phyloP scores from a whole-genome alignment of 495 filamentous ascomycete genomes.

The Aspergillus wentii region DNA sequence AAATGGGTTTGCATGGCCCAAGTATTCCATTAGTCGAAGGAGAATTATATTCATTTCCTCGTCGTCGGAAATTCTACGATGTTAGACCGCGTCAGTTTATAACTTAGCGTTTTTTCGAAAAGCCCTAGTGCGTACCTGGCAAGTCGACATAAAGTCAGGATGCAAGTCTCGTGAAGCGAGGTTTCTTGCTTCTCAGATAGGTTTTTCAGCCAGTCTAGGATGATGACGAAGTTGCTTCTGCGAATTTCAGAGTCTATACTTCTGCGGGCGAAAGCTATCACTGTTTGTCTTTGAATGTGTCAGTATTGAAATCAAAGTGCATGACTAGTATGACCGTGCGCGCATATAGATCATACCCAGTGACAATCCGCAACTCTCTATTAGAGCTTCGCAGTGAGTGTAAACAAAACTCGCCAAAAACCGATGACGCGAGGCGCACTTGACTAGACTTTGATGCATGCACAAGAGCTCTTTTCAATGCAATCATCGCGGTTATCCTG shows the following conservation, averaged over 20 bases:
- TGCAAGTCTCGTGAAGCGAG: conserved; percentile 72
- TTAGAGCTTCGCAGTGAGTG: conserved; percentile 74
- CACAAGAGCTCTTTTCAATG: conserved; percentile 59
- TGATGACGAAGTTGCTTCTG: conserved; percentile 59
- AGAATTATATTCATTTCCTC: conserved; percentile 83
- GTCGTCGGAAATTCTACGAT: conserved; percentile 61
- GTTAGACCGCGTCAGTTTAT: neutral
- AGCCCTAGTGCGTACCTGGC: conserved; percentile 47
- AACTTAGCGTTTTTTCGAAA: conserved; percentile 4
- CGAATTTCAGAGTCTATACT: conserved; percentile 39
- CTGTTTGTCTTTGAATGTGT: conserved; percentile 48
- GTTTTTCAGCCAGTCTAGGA: conserved; percentile 63
- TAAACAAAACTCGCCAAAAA: conserved; percentile 73
- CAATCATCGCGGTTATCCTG: conserved; percentile 68
- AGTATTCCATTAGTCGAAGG: conserved; percentile 75
- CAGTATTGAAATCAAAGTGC: conserved; percentile 13
- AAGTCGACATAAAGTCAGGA: conserved; percentile 78
- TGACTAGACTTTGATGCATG: conserved; percentile 54
- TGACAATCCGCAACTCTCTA: conserved; percentile 79
- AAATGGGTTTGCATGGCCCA: conserved; percentile 77
- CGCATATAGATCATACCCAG: no score
- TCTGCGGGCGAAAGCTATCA: conserved; percentile 60
- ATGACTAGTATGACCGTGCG: no score
- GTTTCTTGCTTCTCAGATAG: conserved; percentile 61
- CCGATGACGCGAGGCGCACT: conserved; percentile 60